Conservation (phyloP, 1,139 yeast species). For the Taphrina communis region DNA sequence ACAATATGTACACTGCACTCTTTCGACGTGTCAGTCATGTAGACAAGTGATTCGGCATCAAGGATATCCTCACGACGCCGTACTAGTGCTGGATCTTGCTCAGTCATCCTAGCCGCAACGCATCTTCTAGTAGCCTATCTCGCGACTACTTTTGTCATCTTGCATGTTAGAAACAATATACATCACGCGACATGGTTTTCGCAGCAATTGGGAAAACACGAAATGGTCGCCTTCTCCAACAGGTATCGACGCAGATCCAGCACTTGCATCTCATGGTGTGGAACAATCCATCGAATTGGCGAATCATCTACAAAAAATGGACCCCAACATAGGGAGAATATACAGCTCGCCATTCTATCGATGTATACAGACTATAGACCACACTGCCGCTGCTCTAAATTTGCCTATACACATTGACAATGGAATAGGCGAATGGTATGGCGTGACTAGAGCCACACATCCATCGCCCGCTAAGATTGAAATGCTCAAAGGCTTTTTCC, state of each 20-base stretch:
- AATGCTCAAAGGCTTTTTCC: constrained; percentile 60
- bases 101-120: not conserved
- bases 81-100: too few species aligned
- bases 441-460: constrained; percentile 49
- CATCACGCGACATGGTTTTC: constrained; percentile 65
- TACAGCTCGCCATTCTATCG: constrained; percentile 86
- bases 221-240: constrained; percentile 55
- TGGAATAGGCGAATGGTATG: constrained; percentile 64
- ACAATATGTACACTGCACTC: not conserved
- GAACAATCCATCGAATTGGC: constrained; percentile 81
- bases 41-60: too few species aligned
- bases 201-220: constrained; percentile 71
- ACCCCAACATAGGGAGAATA: constrained; percentile 63
- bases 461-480: constrained; percentile 61
- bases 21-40: too few species aligned
- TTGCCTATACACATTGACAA: constrained; percentile 68
- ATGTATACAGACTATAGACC: constrained; percentile 81
- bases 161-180: constrained; percentile 37
- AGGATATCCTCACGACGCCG: too few species aligned
- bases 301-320: constrained; percentile 53
- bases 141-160: not conserved
- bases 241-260: constrained; percentile 81
- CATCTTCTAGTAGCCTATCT: not conserved
- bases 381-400: constrained; percentile 64
- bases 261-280: constrained; percentile 77